Evolutionary conservation across 192 early-diverging fungal genomes (phyloP).

Genomic region (Rhizophagus sp.): DNA sequence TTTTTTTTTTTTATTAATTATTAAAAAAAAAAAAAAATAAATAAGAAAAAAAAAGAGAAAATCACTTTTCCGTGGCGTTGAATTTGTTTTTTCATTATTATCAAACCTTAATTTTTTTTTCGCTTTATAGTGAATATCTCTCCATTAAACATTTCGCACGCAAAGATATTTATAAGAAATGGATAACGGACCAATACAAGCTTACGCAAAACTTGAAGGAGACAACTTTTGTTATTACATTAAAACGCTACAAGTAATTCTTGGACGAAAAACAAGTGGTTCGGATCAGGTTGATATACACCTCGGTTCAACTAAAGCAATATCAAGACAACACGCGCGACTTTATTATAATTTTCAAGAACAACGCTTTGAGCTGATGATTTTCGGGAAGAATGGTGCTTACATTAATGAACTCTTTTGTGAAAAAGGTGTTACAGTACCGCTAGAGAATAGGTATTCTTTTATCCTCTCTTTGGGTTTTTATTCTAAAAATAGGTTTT

Average conservation of each 20-base stretch:
- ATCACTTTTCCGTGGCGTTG: too few relatives aligned
- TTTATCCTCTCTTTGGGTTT: neutral
- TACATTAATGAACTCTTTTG: constrained; percentile 84
- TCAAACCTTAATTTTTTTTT: too few relatives aligned
- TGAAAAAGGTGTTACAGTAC: constrained; percentile 61
- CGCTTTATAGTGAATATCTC: too few relatives aligned
- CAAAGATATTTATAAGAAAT: constrained; percentile 19
- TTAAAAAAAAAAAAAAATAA: neutral
- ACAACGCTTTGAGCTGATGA: constrained; percentile 81
- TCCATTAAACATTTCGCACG: constrained; percentile 2
- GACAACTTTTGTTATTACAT: constrained; percentile 85
- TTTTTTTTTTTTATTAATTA: too few relatives aligned
- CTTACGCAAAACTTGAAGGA: constrained; percentile 89
- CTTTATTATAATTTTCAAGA: constrained; percentile 84
- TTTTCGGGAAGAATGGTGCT: constrained; percentile 88
- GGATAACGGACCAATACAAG: constrained; percentile 67
- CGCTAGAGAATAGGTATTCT: constrained; percentile 63
- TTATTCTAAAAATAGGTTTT: neutral
- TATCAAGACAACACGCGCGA: constrained; percentile 84
- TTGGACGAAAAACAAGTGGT: constrained; percentile 70
- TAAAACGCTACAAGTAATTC: constrained; percentile 70
- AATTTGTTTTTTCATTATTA: too few relatives aligned
- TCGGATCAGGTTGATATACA: constrained; percentile 82
- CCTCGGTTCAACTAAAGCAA: constrained; percentile 79
- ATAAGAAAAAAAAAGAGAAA: neutral